Conservation (phyloP, 352 stramenopile genomes). For the Phytophthora crassamura region DNA sequence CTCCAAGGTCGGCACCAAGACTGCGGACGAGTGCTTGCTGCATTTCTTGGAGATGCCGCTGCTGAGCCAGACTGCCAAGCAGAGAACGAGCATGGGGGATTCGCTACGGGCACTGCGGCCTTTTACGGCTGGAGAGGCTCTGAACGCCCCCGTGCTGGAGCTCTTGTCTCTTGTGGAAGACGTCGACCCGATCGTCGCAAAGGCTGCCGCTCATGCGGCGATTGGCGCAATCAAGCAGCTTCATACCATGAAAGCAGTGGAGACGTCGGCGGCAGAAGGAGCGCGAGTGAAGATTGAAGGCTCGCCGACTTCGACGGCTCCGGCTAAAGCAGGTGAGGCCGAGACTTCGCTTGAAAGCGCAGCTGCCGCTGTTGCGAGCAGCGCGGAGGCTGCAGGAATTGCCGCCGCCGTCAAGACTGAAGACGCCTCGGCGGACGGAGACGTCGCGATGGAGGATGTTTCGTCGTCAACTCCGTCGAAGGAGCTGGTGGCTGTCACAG, state of each 20-base stretch:
- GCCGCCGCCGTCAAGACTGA: constrained; percentile 47
- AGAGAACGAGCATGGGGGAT: neutral
- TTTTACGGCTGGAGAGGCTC: constrained; percentile 52
- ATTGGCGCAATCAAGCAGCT: constrained; percentile 71
- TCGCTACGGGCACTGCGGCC: constrained; percentile 36
- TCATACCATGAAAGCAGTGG: constrained; percentile 48
- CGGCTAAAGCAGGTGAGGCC: constrained; percentile 11
- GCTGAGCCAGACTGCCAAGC: constrained; percentile 36
- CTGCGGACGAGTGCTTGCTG: constrained; percentile 76
- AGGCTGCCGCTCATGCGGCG: constrained; percentile 70
- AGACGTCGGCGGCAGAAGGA: constrained; percentile 10
- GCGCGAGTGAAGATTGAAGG: constrained; percentile 22
- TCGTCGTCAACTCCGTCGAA: constrained; percentile 42
- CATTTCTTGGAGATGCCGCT: constrained; percentile 82
- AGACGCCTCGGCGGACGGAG: constrained; percentile 35
- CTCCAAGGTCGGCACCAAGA: constrained; percentile 70
- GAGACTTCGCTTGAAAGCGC: constrained; percentile 45
- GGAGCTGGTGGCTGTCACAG: constrained; percentile 61
- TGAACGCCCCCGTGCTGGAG: constrained; percentile 65
- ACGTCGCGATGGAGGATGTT: constrained; percentile 54
- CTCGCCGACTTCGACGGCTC: neutral
- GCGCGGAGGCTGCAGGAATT: constrained; percentile 49
- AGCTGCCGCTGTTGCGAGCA: constrained; percentile 46
- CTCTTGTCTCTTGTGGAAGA: constrained; percentile 60
- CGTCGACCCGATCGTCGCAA: constrained; percentile 74